phyloP scores from a whole-genome alignment of 192 early-diverging fungal species.

The Mortierella hygrophila region DNA sequence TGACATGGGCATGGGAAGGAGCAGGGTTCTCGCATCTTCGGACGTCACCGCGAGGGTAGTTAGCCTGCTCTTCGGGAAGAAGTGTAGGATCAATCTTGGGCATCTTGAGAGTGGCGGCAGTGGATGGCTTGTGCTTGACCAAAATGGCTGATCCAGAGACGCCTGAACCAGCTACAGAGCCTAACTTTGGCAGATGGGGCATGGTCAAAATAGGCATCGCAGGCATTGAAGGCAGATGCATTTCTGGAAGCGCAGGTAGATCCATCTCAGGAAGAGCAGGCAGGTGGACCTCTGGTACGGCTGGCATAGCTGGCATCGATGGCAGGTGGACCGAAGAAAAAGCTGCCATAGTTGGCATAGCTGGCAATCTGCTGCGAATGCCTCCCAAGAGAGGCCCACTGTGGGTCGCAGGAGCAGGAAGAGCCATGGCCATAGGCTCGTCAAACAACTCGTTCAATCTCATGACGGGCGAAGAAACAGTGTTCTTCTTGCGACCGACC shows the following conservation, averaged over 20 bases:
- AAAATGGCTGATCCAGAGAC: background rate
- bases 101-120: conserved; percentile 10
- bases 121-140: conserved; percentile 1
- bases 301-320: background rate
- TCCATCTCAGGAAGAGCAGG: background rate
- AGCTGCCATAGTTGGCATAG: background rate
- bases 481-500: conserved; percentile 36
- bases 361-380: background rate
- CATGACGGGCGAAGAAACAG: conserved; percentile 27
- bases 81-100: conserved; percentile 9
- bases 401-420: background rate
- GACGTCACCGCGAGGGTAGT: conserved; percentile 27
- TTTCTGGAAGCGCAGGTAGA: background rate
- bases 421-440: background rate
- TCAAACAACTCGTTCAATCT: conserved; percentile 33
- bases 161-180: background rate
- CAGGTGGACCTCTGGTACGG: background rate
- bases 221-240: background rate
- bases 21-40: background rate
- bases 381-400: background rate
- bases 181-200: background rate
- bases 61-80: conserved; percentile 29
- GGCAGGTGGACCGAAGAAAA: background rate
- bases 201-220: background rate
- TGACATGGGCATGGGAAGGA: background rate